Evolutionary conservation across 164 flowering plant species (phyloP), one percentile per base, ranked within the genome.

Genomic region (Annona squamosa): DNA sequence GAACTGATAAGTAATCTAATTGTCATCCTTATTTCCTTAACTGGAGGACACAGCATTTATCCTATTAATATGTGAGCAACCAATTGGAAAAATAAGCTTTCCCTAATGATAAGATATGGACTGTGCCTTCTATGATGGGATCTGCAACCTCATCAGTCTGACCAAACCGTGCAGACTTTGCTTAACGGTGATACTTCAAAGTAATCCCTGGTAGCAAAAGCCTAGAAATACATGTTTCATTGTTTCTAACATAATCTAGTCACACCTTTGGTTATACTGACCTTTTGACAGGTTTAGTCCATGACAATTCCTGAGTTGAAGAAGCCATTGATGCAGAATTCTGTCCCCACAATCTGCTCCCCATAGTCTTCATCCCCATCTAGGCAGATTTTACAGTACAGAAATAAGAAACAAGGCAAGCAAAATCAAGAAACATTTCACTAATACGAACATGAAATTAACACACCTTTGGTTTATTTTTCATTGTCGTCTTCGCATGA

Each of bases 381-480:
- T 86, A 77, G 69, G 73, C 19, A 75, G 57, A 47, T 5, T 17
- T n/a, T 46, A 46, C 5, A 18, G 17, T 44, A 52, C 59, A 47
- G 7, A 45, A 77, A 56, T 44, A 19, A 62, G 41, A 43, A 48
- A 66, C 42, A 59, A 72, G 41, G 26, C 19, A 69, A 41, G 17
- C 42, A 66, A 68, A 68, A n/a, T 46, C 75, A 64, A 71, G 12
- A 4, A 65, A 59, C 69, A 63, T 45, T 61, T 41, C 17, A 72
- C 37, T 68, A 62, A 19, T 17, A 48, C 46, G 18, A 74, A 18
- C 57, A 52, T 46, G 57, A 48, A 52, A 47, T 61, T 71, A 74
- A 79, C 88, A 78, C 73, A 86, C 90, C 43, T 67, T 75, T 42
- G 72, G 64, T 64, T 85, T 85, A 75, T 79, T 80, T 72, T 76